Percentiles rank a stretch among this genome's conserved stretches.
These are phyloP conservation scores for Clathrospora elynae DNA, from an alignment of 2,329 filamentous ascomycete genomes.

Conservation along the genomic window DNA sequence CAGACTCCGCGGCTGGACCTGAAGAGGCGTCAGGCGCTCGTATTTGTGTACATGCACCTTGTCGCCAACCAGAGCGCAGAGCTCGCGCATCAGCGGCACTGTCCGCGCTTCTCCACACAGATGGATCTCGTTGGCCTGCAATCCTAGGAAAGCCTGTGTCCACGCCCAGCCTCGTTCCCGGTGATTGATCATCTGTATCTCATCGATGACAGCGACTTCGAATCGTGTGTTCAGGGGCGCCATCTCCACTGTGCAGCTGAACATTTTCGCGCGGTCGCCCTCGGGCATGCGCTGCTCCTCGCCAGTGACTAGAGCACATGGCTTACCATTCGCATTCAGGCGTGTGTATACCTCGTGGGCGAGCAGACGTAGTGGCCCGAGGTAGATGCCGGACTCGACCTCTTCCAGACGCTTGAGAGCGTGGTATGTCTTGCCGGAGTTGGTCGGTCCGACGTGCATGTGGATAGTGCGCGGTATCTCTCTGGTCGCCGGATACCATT, in stretches of 20 bases:
- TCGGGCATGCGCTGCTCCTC: conserved; percentile 79
- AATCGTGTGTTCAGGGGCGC: conserved; percentile 64
- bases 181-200: conserved; percentile 96
- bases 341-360: conserved; percentile 96
- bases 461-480: conserved; percentile 81
- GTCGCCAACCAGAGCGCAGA: conserved; percentile 82
- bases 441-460: conserved; percentile 93
- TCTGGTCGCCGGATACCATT: conserved; percentile 90
- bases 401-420: conserved; percentile 83
- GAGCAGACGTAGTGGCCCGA: conserved; percentile 83
- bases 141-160: conserved; percentile 86
- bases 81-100: conserved; percentile 74
- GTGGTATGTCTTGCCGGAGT: conserved; percentile 97
- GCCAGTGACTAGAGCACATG: conserved; percentile 83
- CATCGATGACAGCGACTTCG: conserved; percentile 95
- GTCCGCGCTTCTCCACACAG: conserved; percentile 88
- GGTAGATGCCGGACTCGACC: conserved; percentile 79
- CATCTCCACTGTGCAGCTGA: conserved; percentile 96
- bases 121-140: conserved; percentile 87
- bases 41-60: conserved; percentile 82
- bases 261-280: conserved; percentile 58
- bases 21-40: conserved; percentile 77
- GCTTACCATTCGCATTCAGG: conserved; percentile 75
- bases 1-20: conserved; percentile 68
- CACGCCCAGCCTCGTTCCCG: conserved; percentile 85